Base-by-base conservation (phyloP, 345 rosid genomes). In the Salix caprea region DNA sequence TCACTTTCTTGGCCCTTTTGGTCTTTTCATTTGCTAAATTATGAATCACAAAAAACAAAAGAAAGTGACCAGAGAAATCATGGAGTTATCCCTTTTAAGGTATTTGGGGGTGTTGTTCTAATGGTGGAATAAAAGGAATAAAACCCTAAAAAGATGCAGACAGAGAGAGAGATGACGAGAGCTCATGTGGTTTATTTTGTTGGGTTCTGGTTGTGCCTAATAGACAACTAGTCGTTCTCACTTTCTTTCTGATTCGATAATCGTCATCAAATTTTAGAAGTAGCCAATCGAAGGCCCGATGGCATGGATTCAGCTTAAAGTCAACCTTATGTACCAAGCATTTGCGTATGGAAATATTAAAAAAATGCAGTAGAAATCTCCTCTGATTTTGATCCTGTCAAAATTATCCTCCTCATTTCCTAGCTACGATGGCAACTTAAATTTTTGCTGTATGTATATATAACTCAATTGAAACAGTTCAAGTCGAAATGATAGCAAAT, bases 131-230 rank as follows among this genome's bases (percentile, higher is more conserved):
- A 72, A 18, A 13, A 28, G 84, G 82, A 79, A 79, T 72, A 78
- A 70, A 72, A 21, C 82, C 85, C 71, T 56, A 46, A 69, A 76
- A 68, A 77, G 82, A 74, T 76, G 54, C 15, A 69, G 83, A 81
- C 61, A 81, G 56, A 74, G 58, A 65, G 71, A 76, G 76, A 78
- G 81, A 34, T 34, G 5, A 34, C 36, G 82, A 87, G 81, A 66
- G 64, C 64, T 12, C 28, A 58, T 58, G 12, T 58, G 64, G 64
- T 13, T 58, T 23, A 1, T 58, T 58, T 58, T 58, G 23, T 58
- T n/a, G 28, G 28, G 24, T 58, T 58, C 1, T n/a, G 18, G 64
- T 7, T 58, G 64, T 23, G 24, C 14, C 2, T 58, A 23, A 14
- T 14, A 46, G 52, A 46, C 19, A 3, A 23, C 14, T n/a, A 7